These are phyloP conservation scores for Fraxinus nigra DNA, from an alignment of 305 asterid genomes.

Conservation along the genomic window DNA sequence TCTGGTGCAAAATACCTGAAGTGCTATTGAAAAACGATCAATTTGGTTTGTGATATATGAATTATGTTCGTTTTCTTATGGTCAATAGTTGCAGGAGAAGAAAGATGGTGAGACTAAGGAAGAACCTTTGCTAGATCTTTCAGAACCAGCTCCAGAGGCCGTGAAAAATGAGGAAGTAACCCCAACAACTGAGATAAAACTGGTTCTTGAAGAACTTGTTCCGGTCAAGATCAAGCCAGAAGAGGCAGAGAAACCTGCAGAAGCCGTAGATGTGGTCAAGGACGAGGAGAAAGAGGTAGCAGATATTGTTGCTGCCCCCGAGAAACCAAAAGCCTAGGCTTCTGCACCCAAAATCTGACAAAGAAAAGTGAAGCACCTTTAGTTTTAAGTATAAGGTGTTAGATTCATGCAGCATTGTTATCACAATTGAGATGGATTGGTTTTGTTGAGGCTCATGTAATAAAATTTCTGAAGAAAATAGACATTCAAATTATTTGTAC, in stretches of 20 bases:
- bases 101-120: slow-evolving; percentile 38
- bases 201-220: slow-evolving; percentile 15
- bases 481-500: slow-evolving; percentile 10
- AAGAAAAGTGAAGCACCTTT: slow-evolving; percentile 13
- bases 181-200: slow-evolving; percentile 18
- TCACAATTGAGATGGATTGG: neutral
- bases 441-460: slow-evolving; percentile 31
- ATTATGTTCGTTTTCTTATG: neutral
- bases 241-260: slow-evolving; percentile 28
- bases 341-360: slow-evolving; percentile 14
- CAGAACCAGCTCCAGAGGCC: slow-evolving; percentile 42
- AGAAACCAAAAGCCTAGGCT: neutral
- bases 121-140: slow-evolving; percentile 40
- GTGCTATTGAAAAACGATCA: neutral
- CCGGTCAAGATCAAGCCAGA: slow-evolving; percentile 29
- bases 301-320: slow-evolving; percentile 25
- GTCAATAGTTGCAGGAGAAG: slow-evolving; percentile 29
- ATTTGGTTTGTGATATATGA: neutral
- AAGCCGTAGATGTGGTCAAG: slow-evolving; percentile 33
- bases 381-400: neutral
- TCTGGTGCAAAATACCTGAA: neutral
- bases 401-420: neutral
- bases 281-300: slow-evolving; percentile 42
- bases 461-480: slow-evolving; percentile 15
- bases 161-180: slow-evolving; percentile 31